Conservation (phyloP, 106 monocot genomes). For the Gastrodia elata region DNA sequence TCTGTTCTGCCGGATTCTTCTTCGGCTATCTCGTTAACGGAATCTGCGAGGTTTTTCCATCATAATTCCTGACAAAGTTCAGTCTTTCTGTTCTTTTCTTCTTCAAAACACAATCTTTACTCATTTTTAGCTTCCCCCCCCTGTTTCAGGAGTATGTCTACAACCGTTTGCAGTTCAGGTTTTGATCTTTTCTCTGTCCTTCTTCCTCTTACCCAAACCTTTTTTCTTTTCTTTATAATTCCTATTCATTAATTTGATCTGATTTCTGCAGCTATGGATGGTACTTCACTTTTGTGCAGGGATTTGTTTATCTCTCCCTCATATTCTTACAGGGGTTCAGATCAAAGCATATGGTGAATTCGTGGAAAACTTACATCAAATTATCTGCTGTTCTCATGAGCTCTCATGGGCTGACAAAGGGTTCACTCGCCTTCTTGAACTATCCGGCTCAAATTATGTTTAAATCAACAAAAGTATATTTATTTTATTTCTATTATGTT, state of each 20-base stretch:
- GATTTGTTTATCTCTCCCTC: conserved; percentile 75
- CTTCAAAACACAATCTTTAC: not conserved
- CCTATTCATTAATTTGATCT: not conserved
- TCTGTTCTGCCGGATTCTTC: conserved; percentile 93
- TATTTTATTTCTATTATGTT: too few species aligned
- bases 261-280: conserved; percentile 71
- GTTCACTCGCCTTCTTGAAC: conserved; percentile 88
- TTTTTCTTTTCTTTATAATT: not conserved
- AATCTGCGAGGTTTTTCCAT: conserved; percentile 62
- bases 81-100: not conserved
- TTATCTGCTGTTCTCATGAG: conserved; percentile 84
- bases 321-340: conserved; percentile 75
- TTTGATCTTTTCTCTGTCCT: not conserved
- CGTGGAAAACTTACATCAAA: conserved; percentile 84
- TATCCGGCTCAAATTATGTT: conserved; percentile 98
- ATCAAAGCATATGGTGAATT: conserved; percentile 81
- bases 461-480: conserved; percentile 83
- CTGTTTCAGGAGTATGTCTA: conserved; percentile 89
- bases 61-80: conserved; percentile 2
- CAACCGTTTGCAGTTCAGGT: conserved; percentile 88
- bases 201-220: not conserved
- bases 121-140: too few species aligned
- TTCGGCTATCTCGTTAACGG: conserved; percentile 97
- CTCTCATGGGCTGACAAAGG: conserved; percentile 87
- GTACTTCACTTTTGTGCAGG: conserved; percentile 97